Percentiles rank a stretch among this genome's conserved stretches.
phyloP scores from a whole-genome alignment of 148 eudicot genomes.

The Diospyros kaki region DNA sequence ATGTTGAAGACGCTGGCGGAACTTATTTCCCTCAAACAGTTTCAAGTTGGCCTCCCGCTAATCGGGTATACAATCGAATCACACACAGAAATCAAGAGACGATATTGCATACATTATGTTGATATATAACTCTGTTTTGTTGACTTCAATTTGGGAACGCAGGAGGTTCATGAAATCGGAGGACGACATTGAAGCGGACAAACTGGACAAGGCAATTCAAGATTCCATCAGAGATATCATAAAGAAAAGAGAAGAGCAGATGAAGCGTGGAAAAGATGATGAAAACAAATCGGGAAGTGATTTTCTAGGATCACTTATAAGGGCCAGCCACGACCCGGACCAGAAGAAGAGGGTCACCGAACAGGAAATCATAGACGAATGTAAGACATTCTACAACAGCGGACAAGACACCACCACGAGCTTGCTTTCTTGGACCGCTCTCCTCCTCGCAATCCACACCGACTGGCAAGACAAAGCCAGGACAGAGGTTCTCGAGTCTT shows the following conservation, averaged over 20 bases:
- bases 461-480: slow-evolving; percentile 18
- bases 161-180: neutral
- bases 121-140: no score
- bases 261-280: neutral
- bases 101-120: no score
- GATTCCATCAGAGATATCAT: neutral
- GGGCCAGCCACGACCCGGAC: neutral
- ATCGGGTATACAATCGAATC: neutral
- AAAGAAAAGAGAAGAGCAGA: neutral
- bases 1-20: neutral
- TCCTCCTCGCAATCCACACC: slow-evolving; percentile 2
- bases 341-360: neutral
- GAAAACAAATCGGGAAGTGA: neutral
- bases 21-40: neutral
- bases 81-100: no score
- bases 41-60: neutral
- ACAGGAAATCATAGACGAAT: neutral
- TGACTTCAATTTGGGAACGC: neutral
- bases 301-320: slow-evolving; percentile 7
- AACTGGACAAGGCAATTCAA: neutral
- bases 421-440: neutral
- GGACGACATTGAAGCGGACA: slow-evolving; percentile 1
- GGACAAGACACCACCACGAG: slow-evolving; percentile 6
- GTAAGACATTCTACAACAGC: slow-evolving; percentile 1
- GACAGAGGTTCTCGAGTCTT: slow-evolving; percentile 3